phyloP scores from a whole-genome alignment of 2,329 filamentous ascomycete species.

The Coniochaeta ligniaria region DNA sequence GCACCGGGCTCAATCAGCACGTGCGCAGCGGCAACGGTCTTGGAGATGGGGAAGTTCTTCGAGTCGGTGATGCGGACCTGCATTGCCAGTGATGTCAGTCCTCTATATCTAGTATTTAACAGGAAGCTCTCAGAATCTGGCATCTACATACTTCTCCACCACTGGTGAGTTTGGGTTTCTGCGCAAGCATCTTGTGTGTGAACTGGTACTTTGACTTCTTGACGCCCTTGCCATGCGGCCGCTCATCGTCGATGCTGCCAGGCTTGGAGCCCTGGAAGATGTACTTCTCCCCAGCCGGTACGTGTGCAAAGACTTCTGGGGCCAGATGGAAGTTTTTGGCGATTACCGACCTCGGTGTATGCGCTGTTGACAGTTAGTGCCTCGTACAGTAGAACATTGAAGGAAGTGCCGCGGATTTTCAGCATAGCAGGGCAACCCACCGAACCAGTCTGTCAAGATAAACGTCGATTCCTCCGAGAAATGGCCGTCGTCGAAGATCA shows the following conservation, averaged over 20 bases:
- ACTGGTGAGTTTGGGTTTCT: slow-evolving; percentile 56
- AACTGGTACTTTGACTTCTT: slow-evolving; percentile 63
- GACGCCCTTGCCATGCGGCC: slow-evolving; percentile 51
- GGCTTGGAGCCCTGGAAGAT: slow-evolving; percentile 68
- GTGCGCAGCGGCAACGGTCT: slow-evolving; percentile 65
- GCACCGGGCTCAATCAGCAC: slow-evolving; percentile 65
- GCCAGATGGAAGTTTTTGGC: slow-evolving; percentile 70
- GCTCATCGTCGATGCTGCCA: slow-evolving; percentile 57
- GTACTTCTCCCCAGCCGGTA: slow-evolving; percentile 64
- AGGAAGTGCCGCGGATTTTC: too few relatives aligned
- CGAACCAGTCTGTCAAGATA: slow-evolving; percentile 65
- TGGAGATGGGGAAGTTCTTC: slow-evolving; percentile 65
- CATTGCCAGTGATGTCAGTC: not conserved
- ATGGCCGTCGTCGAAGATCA: slow-evolving; percentile 40
- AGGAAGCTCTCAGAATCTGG: too few relatives aligned
- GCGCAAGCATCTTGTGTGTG: slow-evolving; percentile 64
- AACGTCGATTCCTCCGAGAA: slow-evolving; percentile 62
- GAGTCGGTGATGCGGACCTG: slow-evolving; percentile 60
- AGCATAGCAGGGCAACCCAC: slow-evolving; percentile 3
- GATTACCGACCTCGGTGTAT: slow-evolving; percentile 65
- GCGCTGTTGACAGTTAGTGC: slow-evolving; percentile 29
- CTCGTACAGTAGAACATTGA: too few relatives aligned
- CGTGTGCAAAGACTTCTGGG: slow-evolving; percentile 61
- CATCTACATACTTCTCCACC: slow-evolving; percentile 52
- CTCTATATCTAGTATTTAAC: not conserved